A percentile compares a stretch with the other conserved stretches of the same genome.
Conservation (phyloP, 805 yeast genomes). For the Candida chauliodis region DNA sequence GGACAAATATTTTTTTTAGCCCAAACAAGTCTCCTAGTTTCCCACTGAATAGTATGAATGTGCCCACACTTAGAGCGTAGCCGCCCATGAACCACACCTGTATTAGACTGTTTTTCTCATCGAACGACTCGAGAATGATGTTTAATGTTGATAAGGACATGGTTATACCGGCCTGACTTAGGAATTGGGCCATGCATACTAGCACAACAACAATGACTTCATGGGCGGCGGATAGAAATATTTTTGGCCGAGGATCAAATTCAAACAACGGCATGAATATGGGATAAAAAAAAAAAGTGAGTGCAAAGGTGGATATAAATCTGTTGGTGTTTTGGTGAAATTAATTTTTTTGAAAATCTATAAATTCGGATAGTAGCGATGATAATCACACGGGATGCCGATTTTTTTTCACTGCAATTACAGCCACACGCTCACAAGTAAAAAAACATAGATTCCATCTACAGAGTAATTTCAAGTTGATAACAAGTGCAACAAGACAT, state of each 20-base stretch:
- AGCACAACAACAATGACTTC: conserved; percentile 21
- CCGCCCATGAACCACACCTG: conserved; percentile 70
- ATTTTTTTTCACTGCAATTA: too few species aligned
- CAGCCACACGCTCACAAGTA: too few species aligned
- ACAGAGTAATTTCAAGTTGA: too few species aligned
- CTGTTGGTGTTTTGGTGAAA: too few species aligned
- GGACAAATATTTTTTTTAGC: conserved; percentile 46
- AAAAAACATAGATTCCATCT: too few species aligned
- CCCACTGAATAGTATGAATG: conserved; percentile 67
- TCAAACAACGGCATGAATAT: not conserved
- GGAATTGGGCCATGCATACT: conserved; percentile 31
- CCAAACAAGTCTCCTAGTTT: conserved; percentile 73
- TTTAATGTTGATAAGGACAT: conserved; percentile 39
- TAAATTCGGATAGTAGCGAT: not conserved
- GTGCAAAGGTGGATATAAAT: not conserved
- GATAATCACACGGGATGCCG: not conserved
- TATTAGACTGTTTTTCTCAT: conserved; percentile 14
- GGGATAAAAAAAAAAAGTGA: not conserved
- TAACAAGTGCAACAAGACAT: too few species aligned
- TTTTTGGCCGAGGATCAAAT: conserved; percentile 10
- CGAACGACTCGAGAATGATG: conserved; percentile 23
- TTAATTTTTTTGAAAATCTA: not conserved
- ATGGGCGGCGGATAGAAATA: conserved; percentile 19
- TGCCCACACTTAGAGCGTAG: conserved; percentile 67
- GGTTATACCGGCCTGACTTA: conserved; percentile 35